phyloP scores from a whole-genome alignment of 148 eudicot species.

The Dianthus caryophyllus region DNA sequence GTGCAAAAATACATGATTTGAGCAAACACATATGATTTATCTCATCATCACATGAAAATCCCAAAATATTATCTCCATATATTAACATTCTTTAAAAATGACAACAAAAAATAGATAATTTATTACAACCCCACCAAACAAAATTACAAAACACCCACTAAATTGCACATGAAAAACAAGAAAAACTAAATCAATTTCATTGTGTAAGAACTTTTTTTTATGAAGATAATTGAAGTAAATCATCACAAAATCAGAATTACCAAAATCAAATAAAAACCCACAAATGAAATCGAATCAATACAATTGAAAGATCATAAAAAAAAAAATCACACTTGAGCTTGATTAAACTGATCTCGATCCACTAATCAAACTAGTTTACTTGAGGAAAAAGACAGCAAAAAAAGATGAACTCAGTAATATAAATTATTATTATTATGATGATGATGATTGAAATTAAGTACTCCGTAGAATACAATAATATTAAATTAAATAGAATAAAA shows the following conservation, averaged over 20 bases:
- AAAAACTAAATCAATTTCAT: too few species aligned
- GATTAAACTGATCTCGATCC: constrained; percentile 18
- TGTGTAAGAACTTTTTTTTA: too few species aligned
- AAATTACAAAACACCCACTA: neutral
- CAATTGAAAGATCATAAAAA: neutral
- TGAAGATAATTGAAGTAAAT: too few species aligned
- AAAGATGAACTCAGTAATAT: neutral
- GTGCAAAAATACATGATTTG: neutral
- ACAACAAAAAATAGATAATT: neutral
- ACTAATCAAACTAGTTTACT: neutral
- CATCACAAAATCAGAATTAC: too few species aligned
- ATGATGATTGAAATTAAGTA: neutral
- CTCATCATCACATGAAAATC: neutral
- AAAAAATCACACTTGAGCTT: neutral
- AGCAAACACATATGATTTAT: neutral
- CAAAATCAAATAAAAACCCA: constrained; percentile 4
- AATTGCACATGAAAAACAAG: neutral
- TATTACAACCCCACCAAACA: neutral
- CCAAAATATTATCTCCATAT: neutral
- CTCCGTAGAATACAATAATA: too few species aligned
- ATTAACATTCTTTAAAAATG: neutral
- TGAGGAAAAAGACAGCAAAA: too few species aligned
- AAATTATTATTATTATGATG: neutral
- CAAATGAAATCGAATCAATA: neutral
- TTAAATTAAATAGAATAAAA: neutral